Evolutionary conservation across 148 eudicot species (phyloP).

Genomic region (Rhododendron mucronatum): DNA sequence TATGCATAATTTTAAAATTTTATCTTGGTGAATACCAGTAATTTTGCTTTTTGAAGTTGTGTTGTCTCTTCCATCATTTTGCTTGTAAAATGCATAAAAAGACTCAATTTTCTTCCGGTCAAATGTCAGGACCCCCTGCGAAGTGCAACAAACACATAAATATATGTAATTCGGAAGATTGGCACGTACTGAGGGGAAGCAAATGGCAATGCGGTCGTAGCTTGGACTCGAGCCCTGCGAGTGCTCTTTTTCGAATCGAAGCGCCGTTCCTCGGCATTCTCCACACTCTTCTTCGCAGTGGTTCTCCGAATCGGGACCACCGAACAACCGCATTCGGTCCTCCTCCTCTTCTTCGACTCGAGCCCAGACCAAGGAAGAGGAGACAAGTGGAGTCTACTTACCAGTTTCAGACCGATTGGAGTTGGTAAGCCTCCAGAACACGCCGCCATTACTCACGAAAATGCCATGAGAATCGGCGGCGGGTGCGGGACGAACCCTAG

Average conservation of each 20-base stretch:
- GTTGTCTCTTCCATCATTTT: no score
- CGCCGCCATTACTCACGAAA: conserved; percentile 39
- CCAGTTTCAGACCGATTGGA: conserved; percentile 26
- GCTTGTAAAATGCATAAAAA: no score
- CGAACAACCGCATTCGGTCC: neutral
- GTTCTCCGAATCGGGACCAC: neutral
- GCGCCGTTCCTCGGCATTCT: conserved; percentile 43
- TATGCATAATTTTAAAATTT: no score
- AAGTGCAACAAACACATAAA: no score
- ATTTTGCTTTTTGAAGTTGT: no score
- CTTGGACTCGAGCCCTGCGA: conserved; percentile 36
- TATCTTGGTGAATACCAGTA: no score
- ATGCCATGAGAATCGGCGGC: conserved; percentile 14
- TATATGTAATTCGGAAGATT: neutral
- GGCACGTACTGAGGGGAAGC: conserved; percentile 42
- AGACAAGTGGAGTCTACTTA: conserved; percentile 10
- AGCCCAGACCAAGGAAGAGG: neutral
- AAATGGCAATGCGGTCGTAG: conserved; percentile 65
- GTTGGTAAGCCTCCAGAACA: conserved; percentile 50
- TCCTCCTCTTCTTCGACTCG: conserved; percentile 7
- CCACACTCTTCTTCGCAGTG: conserved; percentile 4
- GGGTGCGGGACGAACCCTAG: neutral
- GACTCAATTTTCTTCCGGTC: no score
- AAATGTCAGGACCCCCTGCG: no score
- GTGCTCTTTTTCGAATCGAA: conserved; percentile 35